These are phyloP conservation scores for Flaveria ramosissima DNA, from an alignment of 129 eudicot genomes.

Conservation along the genomic window DNA sequence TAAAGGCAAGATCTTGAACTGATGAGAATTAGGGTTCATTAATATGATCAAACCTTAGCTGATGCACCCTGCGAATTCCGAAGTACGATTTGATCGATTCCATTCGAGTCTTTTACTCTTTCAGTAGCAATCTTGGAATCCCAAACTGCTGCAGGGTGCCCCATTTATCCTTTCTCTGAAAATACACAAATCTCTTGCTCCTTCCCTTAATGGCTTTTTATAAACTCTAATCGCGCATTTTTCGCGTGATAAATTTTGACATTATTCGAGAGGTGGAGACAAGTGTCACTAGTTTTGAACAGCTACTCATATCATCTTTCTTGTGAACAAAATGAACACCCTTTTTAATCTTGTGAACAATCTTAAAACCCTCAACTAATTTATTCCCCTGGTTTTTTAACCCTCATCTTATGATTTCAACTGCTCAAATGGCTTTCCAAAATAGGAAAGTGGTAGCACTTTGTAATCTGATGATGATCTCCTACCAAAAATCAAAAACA, in stretches of 20 bases:
- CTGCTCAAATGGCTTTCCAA: constrained; percentile 19
- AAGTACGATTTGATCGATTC: constrained; percentile 65
- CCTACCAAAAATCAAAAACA: constrained; percentile 29
- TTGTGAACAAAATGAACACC: constrained; percentile 31
- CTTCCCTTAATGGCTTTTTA: constrained; percentile 26
- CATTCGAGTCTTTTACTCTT: constrained; percentile 59
- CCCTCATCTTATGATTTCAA: constrained; percentile 20
- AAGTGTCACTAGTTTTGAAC: constrained; percentile 30
- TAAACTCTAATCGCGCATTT: constrained; percentile 29
- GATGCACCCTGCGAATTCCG: constrained; percentile 68
- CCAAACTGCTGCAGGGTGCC: constrained; percentile 43
- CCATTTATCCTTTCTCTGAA: constrained; percentile 35
- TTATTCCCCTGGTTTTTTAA: constrained; percentile 18
- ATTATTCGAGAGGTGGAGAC: constrained; percentile 32
- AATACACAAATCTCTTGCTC: constrained; percentile 17
- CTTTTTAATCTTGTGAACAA: constrained; percentile 35
- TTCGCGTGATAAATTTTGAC: constrained; percentile 23
- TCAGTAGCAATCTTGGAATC: constrained; percentile 44
- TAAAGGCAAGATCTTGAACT: constrained; percentile 14
- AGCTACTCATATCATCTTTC: constrained; percentile 29
- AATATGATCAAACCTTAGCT: constrained; percentile 47
- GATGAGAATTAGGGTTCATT: background rate
- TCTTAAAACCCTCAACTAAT: constrained; percentile 29
- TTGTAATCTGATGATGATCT: constrained; percentile 25
- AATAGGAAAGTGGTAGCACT: constrained; percentile 29